A percentile compares a stretch with the other conserved stretches of the same genome.
Evolutionary conservation across 73 alveolate genomes (phyloP).

Genomic region (Loxodes magnus): DNA sequence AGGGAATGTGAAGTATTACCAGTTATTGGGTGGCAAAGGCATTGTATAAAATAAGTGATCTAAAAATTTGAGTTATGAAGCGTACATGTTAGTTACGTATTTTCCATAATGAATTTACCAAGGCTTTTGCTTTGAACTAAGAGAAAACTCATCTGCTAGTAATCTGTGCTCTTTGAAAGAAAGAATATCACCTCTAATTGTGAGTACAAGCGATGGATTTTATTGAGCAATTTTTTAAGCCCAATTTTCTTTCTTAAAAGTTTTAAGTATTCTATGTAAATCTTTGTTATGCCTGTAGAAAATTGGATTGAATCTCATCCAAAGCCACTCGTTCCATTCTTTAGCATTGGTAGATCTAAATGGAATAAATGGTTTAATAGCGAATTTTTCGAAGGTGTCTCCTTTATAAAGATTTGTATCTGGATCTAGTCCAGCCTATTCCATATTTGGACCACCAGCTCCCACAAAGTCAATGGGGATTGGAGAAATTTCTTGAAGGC

Average conservation of each 20-base stretch:
- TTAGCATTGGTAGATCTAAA: background rate
- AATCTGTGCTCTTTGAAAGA: background rate
- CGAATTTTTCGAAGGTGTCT: constrained; percentile 6
- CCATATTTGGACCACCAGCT: constrained; percentile 8
- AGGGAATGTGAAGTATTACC: constrained; percentile 5
- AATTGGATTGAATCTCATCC: constrained; percentile 7
- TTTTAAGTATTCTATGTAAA: background rate
- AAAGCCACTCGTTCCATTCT: constrained; percentile 8
- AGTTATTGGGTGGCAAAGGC: constrained; percentile 3
- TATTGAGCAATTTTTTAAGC: background rate
- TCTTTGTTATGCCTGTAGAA: background rate
- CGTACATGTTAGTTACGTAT: background rate
- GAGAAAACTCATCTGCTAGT: background rate
- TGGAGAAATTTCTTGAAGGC: background rate
- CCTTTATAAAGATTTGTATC: background rate
- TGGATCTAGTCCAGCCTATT: background rate
- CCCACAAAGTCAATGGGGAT: constrained; percentile 1
- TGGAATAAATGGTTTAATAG: constrained; percentile 13
- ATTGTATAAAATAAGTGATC: constrained; percentile 9
- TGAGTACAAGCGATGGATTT: constrained; percentile 4
- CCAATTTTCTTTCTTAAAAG: background rate
- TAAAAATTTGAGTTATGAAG: background rate
- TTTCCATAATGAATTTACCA: constrained; percentile 4
- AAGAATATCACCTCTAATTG: background rate
- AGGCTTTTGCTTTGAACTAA: background rate